phyloP scores from a whole-genome alignment of 257 asterid species.

The Handroanthus guayacan region DNA sequence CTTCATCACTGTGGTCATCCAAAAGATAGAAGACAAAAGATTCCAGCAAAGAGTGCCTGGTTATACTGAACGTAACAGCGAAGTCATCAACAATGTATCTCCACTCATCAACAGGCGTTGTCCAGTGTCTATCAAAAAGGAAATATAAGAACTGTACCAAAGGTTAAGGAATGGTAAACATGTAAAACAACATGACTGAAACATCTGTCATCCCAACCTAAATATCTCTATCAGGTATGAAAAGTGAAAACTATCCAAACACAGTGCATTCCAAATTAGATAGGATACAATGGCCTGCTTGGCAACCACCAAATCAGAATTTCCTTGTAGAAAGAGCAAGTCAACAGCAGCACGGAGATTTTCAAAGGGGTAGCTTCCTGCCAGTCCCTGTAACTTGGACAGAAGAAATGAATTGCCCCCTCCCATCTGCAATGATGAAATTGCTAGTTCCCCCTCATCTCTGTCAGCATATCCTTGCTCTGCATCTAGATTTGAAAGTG shows the following conservation, averaged over 20 bases:
- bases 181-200: constrained; percentile 23
- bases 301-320: constrained; percentile 84
- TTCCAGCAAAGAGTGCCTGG: constrained; percentile 87
- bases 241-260: constrained; percentile 4
- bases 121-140: constrained; percentile 93
- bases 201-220: constrained; percentile 7
- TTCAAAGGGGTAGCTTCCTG: constrained; percentile 84
- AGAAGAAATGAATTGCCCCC: constrained; percentile 50
- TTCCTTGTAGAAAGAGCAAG: constrained; percentile 87
- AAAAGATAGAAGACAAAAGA: constrained; percentile 82
- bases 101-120: constrained; percentile 73
- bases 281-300: constrained; percentile 97
- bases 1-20: constrained; percentile 87
- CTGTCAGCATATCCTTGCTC: constrained; percentile 57
- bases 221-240: constrained; percentile 15
- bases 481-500: constrained; percentile 77
- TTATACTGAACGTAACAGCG: constrained; percentile 79
- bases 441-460: constrained; percentile 55
- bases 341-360: constrained; percentile 80
- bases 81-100: constrained; percentile 79
- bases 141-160: constrained; percentile 78
- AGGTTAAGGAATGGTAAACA: constrained; percentile 56
- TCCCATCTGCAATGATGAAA: constrained; percentile 54
- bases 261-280: not conserved
- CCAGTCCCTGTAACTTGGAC: constrained; percentile 72